Percentiles rank a stretch among this genome's conserved stretches.
Evolutionary conservation across 2,329 filamentous ascomycete species (phyloP).

Genomic region (Trichophaea hybrida): DNA sequence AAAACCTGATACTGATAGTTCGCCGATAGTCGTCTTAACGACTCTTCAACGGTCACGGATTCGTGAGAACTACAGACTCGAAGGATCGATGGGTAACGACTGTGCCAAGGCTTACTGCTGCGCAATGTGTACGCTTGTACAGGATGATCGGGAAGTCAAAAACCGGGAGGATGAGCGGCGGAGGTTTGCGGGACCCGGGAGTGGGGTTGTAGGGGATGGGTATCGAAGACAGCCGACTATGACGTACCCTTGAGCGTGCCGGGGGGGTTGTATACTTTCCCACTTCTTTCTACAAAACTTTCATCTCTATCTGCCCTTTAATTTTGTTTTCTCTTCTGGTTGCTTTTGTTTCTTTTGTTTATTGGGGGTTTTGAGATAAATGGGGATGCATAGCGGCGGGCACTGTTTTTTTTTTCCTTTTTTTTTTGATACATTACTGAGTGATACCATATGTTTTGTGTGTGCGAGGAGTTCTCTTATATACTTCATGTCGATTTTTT

Average conservation of each 20-base stretch:
- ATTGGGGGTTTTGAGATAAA: too few relatives aligned
- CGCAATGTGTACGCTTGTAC: slow-evolving; percentile 24
- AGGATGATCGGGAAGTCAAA: slow-evolving; percentile 26
- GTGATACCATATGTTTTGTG: too few relatives aligned
- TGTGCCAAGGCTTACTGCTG: slow-evolving; percentile 27
- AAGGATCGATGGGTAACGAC: slow-evolving; percentile 24
- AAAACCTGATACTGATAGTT: slow-evolving; percentile 1
- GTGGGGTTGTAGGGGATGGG: slow-evolving; percentile 24
- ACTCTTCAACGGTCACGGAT: slow-evolving; percentile 26
- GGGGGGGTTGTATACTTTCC: not conserved
- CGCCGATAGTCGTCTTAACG: slow-evolving; percentile 24
- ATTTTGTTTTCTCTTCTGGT: not conserved
- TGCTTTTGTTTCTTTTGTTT: not conserved
- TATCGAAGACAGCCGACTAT: slow-evolving; percentile 26
- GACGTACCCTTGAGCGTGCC: slow-evolving; percentile 16
- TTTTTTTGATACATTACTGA: too few relatives aligned
- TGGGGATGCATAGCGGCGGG: too few relatives aligned
- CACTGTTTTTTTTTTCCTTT: too few relatives aligned
- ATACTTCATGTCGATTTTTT: too few relatives aligned
- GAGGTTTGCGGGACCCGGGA: slow-evolving; percentile 25
- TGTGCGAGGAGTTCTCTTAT: too few relatives aligned
- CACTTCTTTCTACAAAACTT: not conserved
- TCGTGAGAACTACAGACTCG: slow-evolving; percentile 26
- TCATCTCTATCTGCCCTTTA: not conserved
- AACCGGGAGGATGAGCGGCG: slow-evolving; percentile 26